Evolutionary conservation across 2,329 filamentous ascomycete genomes (phyloP), one percentile per base, ranked within the genome.

Genomic region (Fusarium torulosum): DNA sequence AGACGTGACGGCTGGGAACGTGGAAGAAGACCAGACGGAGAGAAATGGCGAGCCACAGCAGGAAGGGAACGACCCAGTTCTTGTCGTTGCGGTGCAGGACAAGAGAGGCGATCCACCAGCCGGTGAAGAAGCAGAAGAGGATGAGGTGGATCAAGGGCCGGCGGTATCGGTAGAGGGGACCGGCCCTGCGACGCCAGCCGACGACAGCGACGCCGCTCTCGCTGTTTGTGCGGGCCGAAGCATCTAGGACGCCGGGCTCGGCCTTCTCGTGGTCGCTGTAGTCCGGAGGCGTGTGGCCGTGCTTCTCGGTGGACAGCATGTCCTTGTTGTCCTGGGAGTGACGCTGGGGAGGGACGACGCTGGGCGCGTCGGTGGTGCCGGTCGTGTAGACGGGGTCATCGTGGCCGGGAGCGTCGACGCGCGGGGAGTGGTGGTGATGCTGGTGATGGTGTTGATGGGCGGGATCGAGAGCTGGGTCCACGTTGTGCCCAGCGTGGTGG

Each of bases 1-100:
- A 89, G 67, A 94, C 79, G 69, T 91, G 81, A 40, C 85, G 85
- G 70, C 90, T 87, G 2, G 92, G 89, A 4, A 95, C 80, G 75
- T 93, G 89, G 79, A 92, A 87, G 76, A 90, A 91, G 75, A 96
- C 68, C 47, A 97, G 77, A 33, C 94, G 90, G 50, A 96, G 81
- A 13, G 86, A 88, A 71, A 96, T 89, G 69, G 83, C 85, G 44
- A 97, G 86, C 83, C 90, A 97, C 45, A 97, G 76, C 50, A 97
- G 83, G 79, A 96, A 96, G 0, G 94, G 93, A 49, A 94, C 87
- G 57, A 96, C 79, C 93, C 93, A 97, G 74, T 92, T 93, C 79
- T 83, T 84, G 74, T 93, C 88, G 60, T 90, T 71, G 60, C 88
- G 88, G 76, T 95, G 92, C 53, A 93, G 82, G 60, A 94, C 83